phyloP scores from a whole-genome alignment of 1,139 yeast genomes.

The Hyphopichia fennica region DNA sequence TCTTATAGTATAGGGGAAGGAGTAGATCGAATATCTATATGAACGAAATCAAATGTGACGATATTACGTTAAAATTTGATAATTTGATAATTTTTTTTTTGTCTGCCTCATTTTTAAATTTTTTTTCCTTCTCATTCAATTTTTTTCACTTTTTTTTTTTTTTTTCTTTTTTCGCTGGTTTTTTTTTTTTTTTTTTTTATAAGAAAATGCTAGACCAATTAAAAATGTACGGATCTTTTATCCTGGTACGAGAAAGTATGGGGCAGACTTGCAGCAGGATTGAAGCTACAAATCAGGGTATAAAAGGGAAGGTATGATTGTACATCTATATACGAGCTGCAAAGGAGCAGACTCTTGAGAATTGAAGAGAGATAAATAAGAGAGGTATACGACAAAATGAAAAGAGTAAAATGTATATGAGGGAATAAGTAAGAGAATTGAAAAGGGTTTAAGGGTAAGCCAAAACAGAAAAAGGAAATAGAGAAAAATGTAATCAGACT shows the following conservation, averaged over 20 bases:
- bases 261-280: background rate
- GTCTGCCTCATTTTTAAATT: background rate
- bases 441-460: background rate
- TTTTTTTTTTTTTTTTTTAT: background rate
- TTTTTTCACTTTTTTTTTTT: background rate
- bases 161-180: background rate
- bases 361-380: background rate
- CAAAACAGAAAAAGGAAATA: background rate
- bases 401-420: background rate
- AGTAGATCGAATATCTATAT: background rate
- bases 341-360: background rate
- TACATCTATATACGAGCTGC: background rate
- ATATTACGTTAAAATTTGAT: background rate
- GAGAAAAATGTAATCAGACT: slow-evolving; percentile 12
- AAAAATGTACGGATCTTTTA: background rate
- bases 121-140: background rate
- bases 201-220: too few species aligned
- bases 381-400: background rate
- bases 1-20: slow-evolving; percentile 1
- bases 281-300: background rate
- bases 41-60: background rate
- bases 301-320: background rate
- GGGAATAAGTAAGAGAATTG: background rate
- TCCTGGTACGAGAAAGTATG: background rate
- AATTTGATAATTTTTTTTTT: background rate